Evolutionary conservation across 2,329 filamentous ascomycete species (phyloP), one percentile per base, ranked within the genome.

Genomic region (Fusarium nematophilum): DNA sequence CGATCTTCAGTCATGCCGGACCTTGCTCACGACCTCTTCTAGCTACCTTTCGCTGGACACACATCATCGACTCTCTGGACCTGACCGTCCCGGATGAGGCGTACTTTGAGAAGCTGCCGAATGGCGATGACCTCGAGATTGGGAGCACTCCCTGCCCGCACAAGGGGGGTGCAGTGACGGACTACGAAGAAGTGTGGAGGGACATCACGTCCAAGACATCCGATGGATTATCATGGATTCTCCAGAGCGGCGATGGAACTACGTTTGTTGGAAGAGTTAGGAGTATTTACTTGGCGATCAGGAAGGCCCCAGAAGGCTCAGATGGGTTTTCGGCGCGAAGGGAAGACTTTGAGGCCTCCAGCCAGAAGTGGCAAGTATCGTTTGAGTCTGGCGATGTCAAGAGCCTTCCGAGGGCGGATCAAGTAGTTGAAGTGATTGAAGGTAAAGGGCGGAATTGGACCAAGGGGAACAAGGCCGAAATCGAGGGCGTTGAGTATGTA

Each of bases 41-140:
- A 67, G 66, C 57, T 14, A 68, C 66, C 2, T 68, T 53, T 27
- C 59, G 57, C 42, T 68, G 64, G 66, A 67, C 66, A 9, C 66
- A 56, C 15, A 65, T 68, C 25, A 64, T 68, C 23, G 66, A 68
- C 46, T 68, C 66, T 8, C 45, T 59, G 15, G 60, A 47, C 8
- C 33, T 61, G 17, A 55, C 50, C 11, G 48, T 53, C 9, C 51
- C 64, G 2, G 66, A 68, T 15, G 64, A 67, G 27, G 66, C 66
- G 7, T 43, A 56, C 11, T 69, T 68, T 25, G 42, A 57, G 27
- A 62, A 53, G 31, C 17, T 67, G 21, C 53, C 52, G 3, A 66
- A 67, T 37, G 65, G 65, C 2, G 65, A 67, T 34, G 63, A 66
- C 14, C 58, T 67, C 6, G 65, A 67, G 33, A 57, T 59, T 17